A percentile compares a stretch with the other conserved stretches of the same genome.
Evolutionary conservation across 768 basidiomycete genomes (phyloP).

Genomic region (Melanogaster broomeanus): DNA sequence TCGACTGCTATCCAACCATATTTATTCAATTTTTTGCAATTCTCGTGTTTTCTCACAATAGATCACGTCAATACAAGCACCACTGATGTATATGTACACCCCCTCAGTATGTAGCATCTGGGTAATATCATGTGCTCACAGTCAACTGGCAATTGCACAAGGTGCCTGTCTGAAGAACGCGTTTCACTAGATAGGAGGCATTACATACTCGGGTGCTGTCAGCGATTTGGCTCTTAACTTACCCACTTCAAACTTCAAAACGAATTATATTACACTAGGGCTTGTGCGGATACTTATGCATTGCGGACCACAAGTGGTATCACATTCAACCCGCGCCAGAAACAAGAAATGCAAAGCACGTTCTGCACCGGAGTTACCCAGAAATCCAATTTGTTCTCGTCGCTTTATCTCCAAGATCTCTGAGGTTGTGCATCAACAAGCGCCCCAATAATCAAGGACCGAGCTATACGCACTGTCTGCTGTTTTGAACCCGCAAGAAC

Average conservation of each 20-base stretch:
- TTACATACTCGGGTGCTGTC: not conserved
- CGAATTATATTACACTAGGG: too few relatives aligned
- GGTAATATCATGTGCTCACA: not conserved
- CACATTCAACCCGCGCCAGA: too few relatives aligned
- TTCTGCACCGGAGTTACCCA: constrained; percentile 1
- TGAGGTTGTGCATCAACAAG: not conserved
- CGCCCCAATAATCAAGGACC: not conserved
- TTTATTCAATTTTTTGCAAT: not conserved
- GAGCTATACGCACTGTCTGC: constrained; percentile 51
- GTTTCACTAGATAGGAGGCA: not conserved
- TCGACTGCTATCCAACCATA: not conserved
- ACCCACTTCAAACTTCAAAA: too few relatives aligned
- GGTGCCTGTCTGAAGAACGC: too few relatives aligned
- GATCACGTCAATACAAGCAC: not conserved
- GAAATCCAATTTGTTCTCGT: constrained; percentile 10
- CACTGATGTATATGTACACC: not conserved
- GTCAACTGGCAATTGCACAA: too few relatives aligned
- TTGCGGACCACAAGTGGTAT: too few relatives aligned
- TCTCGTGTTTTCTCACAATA: not conserved
- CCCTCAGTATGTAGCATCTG: not conserved
- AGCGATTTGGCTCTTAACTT: too few relatives aligned
- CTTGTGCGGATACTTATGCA: too few relatives aligned
- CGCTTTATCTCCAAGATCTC: constrained; percentile 20
- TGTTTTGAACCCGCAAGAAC: constrained; percentile 91
- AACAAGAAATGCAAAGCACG: too few relatives aligned